A percentile compares a stretch with the other conserved stretches of the same genome.
These are phyloP conservation scores for Termitomyces eurrhizus DNA, from an alignment of 768 basidiomycete genomes.

Conservation along the genomic window DNA sequence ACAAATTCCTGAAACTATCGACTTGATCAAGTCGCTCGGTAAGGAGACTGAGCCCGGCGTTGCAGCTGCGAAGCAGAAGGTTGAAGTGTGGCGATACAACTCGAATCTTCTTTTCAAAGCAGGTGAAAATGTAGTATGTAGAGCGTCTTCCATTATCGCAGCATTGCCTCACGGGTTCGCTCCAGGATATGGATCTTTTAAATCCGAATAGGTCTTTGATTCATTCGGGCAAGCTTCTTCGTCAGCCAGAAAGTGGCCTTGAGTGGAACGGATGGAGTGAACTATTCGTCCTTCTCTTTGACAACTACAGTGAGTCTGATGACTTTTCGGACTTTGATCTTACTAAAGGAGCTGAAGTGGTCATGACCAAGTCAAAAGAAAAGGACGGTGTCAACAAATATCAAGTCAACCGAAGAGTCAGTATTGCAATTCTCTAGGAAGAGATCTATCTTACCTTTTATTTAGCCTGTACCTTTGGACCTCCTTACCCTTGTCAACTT, in stretches of 20 bases:
- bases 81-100: constrained; percentile 86
- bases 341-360: constrained; percentile 50
- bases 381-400: constrained; percentile 74
- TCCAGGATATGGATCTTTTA: constrained; percentile 82
- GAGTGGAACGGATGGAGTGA: constrained; percentile 91
- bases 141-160: background rate
- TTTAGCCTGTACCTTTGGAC: constrained; percentile 89
- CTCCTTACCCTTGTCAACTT: constrained; percentile 84
- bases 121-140: constrained; percentile 61
- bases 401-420: constrained; percentile 74
- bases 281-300: constrained; percentile 86
- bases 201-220: constrained; percentile 81
- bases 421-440: constrained; percentile 19
- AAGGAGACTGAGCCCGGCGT: constrained; percentile 90
- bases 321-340: background rate
- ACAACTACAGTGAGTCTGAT: constrained; percentile 76
- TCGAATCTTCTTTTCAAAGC: constrained; percentile 75
- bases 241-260: constrained; percentile 86
- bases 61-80: constrained; percentile 79
- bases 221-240: constrained; percentile 75
- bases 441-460: constrained; percentile 5
- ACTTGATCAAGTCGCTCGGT: constrained; percentile 81
- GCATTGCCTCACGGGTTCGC: background rate
- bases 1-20: constrained; percentile 80
- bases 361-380: constrained; percentile 83